phyloP scores from a whole-genome alignment of 352 stramenopile species.

The Peronospora farinosa region DNA sequence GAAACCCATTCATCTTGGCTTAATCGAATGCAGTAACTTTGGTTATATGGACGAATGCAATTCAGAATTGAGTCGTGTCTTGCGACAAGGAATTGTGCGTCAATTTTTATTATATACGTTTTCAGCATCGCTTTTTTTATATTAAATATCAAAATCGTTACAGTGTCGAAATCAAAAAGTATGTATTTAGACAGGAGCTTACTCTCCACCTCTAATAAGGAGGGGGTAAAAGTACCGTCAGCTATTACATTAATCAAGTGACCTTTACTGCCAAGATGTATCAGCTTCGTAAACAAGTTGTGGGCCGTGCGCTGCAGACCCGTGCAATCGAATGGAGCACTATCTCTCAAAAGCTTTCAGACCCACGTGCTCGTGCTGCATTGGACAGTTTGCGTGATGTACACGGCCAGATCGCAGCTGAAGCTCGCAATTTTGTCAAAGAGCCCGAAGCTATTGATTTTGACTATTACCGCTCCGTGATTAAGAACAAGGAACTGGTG shows the following conservation, averaged over 20 bases:
- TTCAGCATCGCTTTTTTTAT: neutral
- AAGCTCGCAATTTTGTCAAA: conserved; percentile 64
- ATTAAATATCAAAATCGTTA: neutral
- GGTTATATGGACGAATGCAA: neutral
- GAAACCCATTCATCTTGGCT: conserved; percentile 25
- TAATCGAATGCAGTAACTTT: no score
- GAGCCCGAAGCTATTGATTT: conserved; percentile 83
- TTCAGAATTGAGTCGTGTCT: conserved; percentile 4
- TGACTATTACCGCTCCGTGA: conserved; percentile 78
- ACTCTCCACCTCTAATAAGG: conserved; percentile 28
- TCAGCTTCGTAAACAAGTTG: conserved; percentile 72
- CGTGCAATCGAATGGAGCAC: conserved; percentile 62
- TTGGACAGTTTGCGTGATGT: conserved; percentile 73
- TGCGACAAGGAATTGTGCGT: conserved; percentile 6
- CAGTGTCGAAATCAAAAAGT: neutral
- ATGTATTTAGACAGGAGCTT: conserved; percentile 12
- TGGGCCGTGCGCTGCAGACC: conserved; percentile 48
- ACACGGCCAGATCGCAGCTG: conserved; percentile 70
- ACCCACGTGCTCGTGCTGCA: conserved; percentile 66
- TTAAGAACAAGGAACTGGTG: conserved; percentile 87
- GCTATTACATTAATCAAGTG: conserved; percentile 28
- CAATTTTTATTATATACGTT: conserved; percentile 7
- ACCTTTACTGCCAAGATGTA: conserved; percentile 39
- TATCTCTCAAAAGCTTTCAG: conserved; percentile 69
- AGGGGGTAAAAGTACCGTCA: conserved; percentile 3